Base-by-base conservation (phyloP, 176 grass and related monocot species). In the Tillandsia fasciculata region DNA sequence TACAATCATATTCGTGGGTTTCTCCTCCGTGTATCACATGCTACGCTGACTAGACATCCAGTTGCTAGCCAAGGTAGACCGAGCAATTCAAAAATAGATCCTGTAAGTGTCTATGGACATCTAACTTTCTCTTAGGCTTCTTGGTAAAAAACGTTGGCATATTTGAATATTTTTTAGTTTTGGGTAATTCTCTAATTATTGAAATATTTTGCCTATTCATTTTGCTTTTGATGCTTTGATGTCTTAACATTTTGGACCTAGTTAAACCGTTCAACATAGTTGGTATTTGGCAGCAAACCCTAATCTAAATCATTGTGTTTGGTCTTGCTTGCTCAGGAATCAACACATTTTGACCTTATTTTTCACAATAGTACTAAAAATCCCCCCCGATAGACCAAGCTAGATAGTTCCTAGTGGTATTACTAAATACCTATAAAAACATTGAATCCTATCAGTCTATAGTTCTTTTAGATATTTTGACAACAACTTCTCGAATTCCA, bases 1-100 rank as follows among this genome's bases (percentile, higher is more conserved):
- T 99, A 92, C 80, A 99, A 90, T 84, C 81, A 90, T 67, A 84
- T 93, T 74, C 57, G 83, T 50, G 84, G 78, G 64, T 76, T 99
- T 70, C 54, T 87, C 22, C 71, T 10, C 23, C 70, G 67, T 29
- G 20, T 87, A 70, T 93, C 86, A 72, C 63, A 42, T 33, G 58
- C 73, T 53, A 66, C 67, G 26, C 17, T 42, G 1, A 49, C 69
- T 49, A 61, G 53, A 1, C 72, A 68, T 72, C 67, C 79, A 5
- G 11, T 74, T n/a, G 74, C 72, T 52, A 77, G 18, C 68, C 72
- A 80, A 71, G 77, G 71, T 47, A 67, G 69, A 51, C 54, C 63
- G 74, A 86, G 84, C 69, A 54, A 80, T 67, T 20, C 49, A 77
- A 75, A 11, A 51, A 68, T 64, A 70, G 85, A 70, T 74, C 72